Evolutionary conservation across 2,329 filamentous ascomycete genomes (phyloP), one percentile per base, ranked within the genome.

Genomic region (Cercospora sojina): DNA sequence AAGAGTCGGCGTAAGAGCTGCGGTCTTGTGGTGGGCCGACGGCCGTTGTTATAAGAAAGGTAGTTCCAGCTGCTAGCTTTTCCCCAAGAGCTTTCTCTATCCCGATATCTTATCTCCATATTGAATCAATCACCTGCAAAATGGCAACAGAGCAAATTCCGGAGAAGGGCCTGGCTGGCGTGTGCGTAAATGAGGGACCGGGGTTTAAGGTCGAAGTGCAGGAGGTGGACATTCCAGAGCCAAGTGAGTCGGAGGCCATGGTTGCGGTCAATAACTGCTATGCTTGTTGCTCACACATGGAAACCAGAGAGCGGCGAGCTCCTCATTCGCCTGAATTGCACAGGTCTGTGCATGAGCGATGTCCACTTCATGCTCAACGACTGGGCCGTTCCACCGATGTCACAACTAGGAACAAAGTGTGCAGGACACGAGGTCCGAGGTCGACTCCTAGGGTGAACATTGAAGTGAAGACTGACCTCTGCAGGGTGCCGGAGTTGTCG

Each of bases 291-390:
- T 27, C 8, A 47, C 35, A 62, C 29, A 67, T 20, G 0, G 38
- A 8, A 25, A 25, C 12, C 47, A 74, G 73, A 72, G 65, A 69
- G 70, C 7, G 79, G 86, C 59, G 85, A 88, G 66, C 76, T 88
- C 23, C 79, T 88, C 9, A 80, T 88, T 72, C 83, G 82, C 62
- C 79, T 88, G 61, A 88, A 87, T 65, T 80, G 80, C 27, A 88
- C 85, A 1, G 86, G 86, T 0, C 79, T 88, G 58, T 88, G 86
- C 77, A 82, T 83, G 67, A 83, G 80, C 35, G 86, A 88, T 70
- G 75, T 88, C 18, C 85, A 88, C 72, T 83, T 83, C 75, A 86
- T 87, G 83, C 68, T 83, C 57, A 82, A 82, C 63, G 85, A 88
- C 72, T 81, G 84, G 77, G 81, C 79, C 0, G 62, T 80, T 0